Evolutionary conservation across 2,329 filamentous ascomycete genomes (phyloP), one percentile per base, ranked within the genome.

Genomic region (Parastagonospora nodorum): DNA sequence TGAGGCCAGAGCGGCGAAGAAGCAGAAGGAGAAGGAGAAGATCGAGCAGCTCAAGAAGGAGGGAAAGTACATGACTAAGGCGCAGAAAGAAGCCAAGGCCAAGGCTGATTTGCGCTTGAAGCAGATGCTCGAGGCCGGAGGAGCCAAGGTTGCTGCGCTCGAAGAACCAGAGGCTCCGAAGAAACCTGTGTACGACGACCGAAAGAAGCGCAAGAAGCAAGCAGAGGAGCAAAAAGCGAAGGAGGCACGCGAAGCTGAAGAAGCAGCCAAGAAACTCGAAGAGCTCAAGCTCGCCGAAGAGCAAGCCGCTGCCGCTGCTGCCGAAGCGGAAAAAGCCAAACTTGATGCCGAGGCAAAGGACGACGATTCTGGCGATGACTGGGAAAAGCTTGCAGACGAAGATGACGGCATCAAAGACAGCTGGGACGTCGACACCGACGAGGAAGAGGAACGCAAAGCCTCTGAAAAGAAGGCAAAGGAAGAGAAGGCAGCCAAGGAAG

Each of bases 371-470:
- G 71, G 81, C 14, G 84, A 95, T 31, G 92, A 96, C 74, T 96
- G 92, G 92, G 91, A 97, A 74, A 85, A 87, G 28, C 87, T 90
- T 42, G 89, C 87, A 24, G 89, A 89, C 41, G 84, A 71, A 37
- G 84, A 89, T 24, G 87, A 88, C 12, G 87, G 88, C 53, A 82
- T 96, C 67, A 97, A 97, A 76, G 93, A 97, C 60, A 93, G 88
- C 78, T 97, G 93, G 93, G 93, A 97, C 72, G 92, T 89, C 30
- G 88, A 91, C 47, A 87, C 86, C 2, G 89, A 90, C 42, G 88
- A 90, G 6, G 89, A 92, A 64, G 73, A 76, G 67, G 78, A 81
- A 74, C 68, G 61, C 37, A 76, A 76, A 58, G 59, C 68, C 16
- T 63, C 64, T 15, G 55, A 62, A 38, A 63, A 62, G 56, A 61